These are phyloP conservation scores for Teratosphaeria nubilosa DNA, from an alignment of 2,329 filamentous ascomycete species.

Conservation along the genomic window DNA sequence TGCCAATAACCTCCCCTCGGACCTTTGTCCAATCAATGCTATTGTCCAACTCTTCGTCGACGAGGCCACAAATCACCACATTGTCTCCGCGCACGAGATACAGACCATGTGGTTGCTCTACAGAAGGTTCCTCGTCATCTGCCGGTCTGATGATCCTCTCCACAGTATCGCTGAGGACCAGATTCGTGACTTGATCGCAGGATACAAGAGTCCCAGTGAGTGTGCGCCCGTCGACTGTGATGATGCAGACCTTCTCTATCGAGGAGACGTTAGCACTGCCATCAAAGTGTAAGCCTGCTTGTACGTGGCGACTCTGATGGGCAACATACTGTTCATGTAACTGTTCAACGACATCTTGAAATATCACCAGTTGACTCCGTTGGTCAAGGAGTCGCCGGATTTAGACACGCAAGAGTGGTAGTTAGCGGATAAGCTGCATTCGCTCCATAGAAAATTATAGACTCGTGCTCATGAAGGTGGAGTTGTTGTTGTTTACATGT, in stretches of 20 bases:
- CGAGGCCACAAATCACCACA: slow-evolving; percentile 77
- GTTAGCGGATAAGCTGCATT: too few species aligned
- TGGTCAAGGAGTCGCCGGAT: background rate
- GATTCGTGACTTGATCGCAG: slow-evolving; percentile 84
- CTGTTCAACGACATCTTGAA: slow-evolving; percentile 31
- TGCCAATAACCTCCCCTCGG: slow-evolving; percentile 70
- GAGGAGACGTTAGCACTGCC: slow-evolving; percentile 2
- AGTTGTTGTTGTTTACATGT: too few species aligned
- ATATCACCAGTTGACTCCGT: background rate
- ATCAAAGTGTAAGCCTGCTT: slow-evolving; percentile 8
- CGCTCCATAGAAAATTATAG: too few species aligned
- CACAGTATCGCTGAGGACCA: slow-evolving; percentile 72
- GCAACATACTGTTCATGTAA: slow-evolving; percentile 32
- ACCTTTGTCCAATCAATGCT: slow-evolving; percentile 93
- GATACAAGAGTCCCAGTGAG: slow-evolving; percentile 65
- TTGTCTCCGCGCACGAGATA: slow-evolving; percentile 93
- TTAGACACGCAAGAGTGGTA: background rate
- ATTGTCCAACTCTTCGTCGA: slow-evolving; percentile 80
- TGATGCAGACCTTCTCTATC: slow-evolving; percentile 78
- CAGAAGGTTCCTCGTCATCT: slow-evolving; percentile 73
- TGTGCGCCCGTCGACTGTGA: slow-evolving; percentile 86
- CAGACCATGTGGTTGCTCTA: slow-evolving; percentile 71
- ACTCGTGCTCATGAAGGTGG: too few species aligned
- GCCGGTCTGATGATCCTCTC: slow-evolving; percentile 83
- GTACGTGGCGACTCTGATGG: background rate